phyloP scores from a whole-genome alignment of 305 asterid genomes.

The Withania somnifera region DNA sequence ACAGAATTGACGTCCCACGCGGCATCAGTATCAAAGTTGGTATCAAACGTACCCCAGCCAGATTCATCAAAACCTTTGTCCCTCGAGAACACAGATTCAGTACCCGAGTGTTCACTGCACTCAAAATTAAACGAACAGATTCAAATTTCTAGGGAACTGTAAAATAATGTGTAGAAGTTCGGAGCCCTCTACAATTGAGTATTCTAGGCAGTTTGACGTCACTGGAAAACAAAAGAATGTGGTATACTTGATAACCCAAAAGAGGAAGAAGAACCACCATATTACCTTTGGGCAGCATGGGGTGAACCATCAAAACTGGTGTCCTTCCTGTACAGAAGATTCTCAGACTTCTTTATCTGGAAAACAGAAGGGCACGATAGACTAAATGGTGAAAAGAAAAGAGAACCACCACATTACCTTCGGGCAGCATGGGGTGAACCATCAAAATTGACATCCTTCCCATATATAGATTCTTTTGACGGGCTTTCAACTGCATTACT shows the following conservation, averaged over 20 bases:
- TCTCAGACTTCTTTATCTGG: constrained; percentile 26
- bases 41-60: constrained; percentile 68
- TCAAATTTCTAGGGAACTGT: neutral
- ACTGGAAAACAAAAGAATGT: neutral
- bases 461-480: constrained; percentile 35
- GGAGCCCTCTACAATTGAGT: neutral
- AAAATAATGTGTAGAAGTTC: neutral
- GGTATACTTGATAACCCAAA: neutral
- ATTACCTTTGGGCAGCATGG: constrained; percentile 58
- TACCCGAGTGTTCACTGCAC: constrained; percentile 63
- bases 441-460: constrained; percentile 37
- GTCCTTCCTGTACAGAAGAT: constrained; percentile 6
- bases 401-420: constrained; percentile 33
- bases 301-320: constrained; percentile 53
- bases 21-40: constrained; percentile 55
- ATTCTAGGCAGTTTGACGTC: neutral
- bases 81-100: constrained; percentile 52
- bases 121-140: neutral
- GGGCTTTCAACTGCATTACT: constrained; percentile 41
- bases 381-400: neutral
- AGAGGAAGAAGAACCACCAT: constrained; percentile 1
- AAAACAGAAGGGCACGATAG: neutral
- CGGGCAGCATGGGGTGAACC: constrained; percentile 67
- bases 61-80: constrained; percentile 64
- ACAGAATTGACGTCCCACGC: constrained; percentile 46